phyloP scores from a whole-genome alignment of 2,329 filamentous ascomycete species.

The Aspergillus candidus region DNA sequence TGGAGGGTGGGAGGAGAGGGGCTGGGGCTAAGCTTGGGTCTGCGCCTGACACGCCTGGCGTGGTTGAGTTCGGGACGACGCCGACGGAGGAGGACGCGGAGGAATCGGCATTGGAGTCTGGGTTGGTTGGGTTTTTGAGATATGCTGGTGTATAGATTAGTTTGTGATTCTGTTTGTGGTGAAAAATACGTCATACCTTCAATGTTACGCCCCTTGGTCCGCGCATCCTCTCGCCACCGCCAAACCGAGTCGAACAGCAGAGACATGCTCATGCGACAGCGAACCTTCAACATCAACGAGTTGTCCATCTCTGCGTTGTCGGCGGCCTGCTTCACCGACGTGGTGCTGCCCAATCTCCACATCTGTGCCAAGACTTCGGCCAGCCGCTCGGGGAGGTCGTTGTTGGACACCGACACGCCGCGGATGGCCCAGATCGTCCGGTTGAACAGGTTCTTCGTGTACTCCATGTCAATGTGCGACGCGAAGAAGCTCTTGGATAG shows the following conservation, averaged over 20 bases:
- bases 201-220: constrained; percentile 63
- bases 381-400: constrained; percentile 59
- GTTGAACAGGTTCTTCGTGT: constrained; percentile 53
- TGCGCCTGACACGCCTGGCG: constrained; percentile 30
- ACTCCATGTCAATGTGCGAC: constrained; percentile 49
- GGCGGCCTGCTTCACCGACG: constrained; percentile 20
- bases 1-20: constrained; percentile 28
- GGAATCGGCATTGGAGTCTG: constrained; percentile 69
- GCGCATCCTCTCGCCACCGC: constrained; percentile 61
- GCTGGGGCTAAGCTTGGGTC: constrained; percentile 43
- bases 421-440: constrained; percentile 55
- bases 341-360: constrained; percentile 49
- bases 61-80: constrained; percentile 33
- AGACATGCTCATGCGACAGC: constrained; percentile 62
- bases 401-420: constrained; percentile 54
- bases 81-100: constrained; percentile 58
- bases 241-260: constrained; percentile 62
- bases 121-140: constrained; percentile 79
- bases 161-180: neutral
- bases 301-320: constrained; percentile 34
- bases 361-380: constrained; percentile 61
- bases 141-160: constrained; percentile 44
- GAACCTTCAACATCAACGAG: constrained; percentile 56
- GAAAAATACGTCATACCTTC: constrained; percentile 53
- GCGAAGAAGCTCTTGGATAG: constrained; percentile 61